Conservation (phyloP, 1,139 yeast species). For the Starmera stellimalicola region DNA sequence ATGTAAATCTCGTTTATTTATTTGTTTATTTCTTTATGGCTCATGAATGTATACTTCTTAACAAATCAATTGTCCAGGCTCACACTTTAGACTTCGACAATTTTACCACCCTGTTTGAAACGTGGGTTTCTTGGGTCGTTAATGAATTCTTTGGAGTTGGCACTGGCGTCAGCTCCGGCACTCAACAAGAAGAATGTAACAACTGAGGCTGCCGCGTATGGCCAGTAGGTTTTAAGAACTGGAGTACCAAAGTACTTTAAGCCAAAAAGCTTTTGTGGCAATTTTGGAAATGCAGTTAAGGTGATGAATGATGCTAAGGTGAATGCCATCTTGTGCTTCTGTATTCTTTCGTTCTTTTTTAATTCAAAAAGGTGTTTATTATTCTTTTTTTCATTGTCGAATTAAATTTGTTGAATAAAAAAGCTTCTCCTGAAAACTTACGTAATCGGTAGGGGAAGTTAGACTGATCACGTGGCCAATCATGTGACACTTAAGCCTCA, state of each 20-base stretch:
- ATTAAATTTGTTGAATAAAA: neutral
- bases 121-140: slow-evolving; percentile 79
- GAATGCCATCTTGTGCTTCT: neutral
- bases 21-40: neutral
- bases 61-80: neutral
- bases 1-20: too few relatives aligned
- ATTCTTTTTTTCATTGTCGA: neutral
- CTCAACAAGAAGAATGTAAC: slow-evolving; percentile 46
- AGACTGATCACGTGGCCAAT: neutral
- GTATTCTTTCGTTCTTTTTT: neutral
- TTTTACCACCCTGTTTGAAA: slow-evolving; percentile 46
- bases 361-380: neutral
- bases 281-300: neutral
- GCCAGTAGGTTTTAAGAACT: slow-evolving; percentile 55
- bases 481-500: neutral
- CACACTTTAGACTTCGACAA: slow-evolving; percentile 19
- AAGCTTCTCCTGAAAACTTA: too few relatives aligned
- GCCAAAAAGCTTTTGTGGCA: slow-evolving; percentile 15
- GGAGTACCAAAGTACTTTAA: slow-evolving; percentile 41
- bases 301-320: neutral
- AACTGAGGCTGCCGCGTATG: slow-evolving; percentile 55
- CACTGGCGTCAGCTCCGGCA: slow-evolving; percentile 46
- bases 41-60: neutral
- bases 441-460: neutral
- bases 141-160: slow-evolving; percentile 52